Evolutionary conservation across 805 yeast genomes (phyloP).

Genomic region (Dipodascopsis uninucleata): DNA sequence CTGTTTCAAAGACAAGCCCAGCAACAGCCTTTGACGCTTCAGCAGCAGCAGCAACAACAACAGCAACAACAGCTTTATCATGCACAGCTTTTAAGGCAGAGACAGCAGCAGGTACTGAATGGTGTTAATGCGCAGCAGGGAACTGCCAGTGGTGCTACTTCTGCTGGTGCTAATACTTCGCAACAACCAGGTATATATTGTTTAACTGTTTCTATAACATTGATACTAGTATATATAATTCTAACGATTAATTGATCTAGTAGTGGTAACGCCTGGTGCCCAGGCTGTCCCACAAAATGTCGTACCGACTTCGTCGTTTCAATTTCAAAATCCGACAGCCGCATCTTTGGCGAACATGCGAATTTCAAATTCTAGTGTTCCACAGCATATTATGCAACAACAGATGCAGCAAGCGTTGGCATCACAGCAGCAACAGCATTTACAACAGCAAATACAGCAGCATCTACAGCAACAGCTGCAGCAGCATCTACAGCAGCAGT

Average conservation of each 20-base stretch:
- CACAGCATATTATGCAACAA: conserved; percentile 19
- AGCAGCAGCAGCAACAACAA: conserved; percentile 4
- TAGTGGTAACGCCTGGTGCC: not conserved
- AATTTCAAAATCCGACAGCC: conserved; percentile 9
- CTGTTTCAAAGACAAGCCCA: conserved; percentile 5
- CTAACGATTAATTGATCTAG: no score
- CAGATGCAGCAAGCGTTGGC: conserved; percentile 17
- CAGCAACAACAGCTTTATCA: not conserved
- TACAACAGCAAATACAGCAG: conserved; percentile 4
- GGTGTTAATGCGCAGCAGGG: no score
- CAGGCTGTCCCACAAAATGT: conserved; percentile 1
- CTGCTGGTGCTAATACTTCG: conserved; percentile 3
- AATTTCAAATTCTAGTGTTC: conserved; percentile 13
- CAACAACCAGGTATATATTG: no score
- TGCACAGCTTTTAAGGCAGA: not conserved
- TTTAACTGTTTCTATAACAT: no score
- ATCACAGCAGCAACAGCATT: conserved; percentile 11
- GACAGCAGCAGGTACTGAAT: conserved; percentile 6
- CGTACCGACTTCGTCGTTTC: conserved; percentile 5
- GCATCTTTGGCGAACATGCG: conserved; percentile 7
- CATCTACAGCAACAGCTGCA: conserved; percentile 9
- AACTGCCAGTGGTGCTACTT: conserved; percentile 1
- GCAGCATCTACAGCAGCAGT: conserved; percentile 3
- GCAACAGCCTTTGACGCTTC: conserved; percentile 15
- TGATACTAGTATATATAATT: no score